Evolutionary conservation across 495 filamentous ascomycete species (phyloP), one percentile per base, ranked within the genome.

Genomic region (Emericellopsis terricola): DNA sequence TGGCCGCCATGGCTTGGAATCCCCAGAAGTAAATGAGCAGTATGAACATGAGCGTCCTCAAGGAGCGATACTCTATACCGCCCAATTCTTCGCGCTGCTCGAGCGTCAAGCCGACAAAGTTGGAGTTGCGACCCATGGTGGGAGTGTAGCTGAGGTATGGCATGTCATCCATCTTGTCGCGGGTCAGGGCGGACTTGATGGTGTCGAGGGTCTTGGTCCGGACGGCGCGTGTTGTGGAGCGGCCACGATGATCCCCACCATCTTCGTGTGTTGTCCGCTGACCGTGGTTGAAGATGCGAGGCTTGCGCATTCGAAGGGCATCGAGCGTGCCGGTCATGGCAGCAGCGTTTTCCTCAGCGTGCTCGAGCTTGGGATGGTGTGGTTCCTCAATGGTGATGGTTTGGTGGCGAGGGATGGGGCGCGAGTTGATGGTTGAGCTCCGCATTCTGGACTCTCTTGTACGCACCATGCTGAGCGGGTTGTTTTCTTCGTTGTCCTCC

Each of bases 91-190:
- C 80, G 36, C 82, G 67, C 49, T 93, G 84, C 33, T 77, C 76
- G 46, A 82, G 76, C 0, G 75, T 81, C 36, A 93, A 51, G 48
- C 81, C 78, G 10, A 87, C 58, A 44, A 93, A 94, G 18, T 76
- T 73, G 24, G 85, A 92, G 46, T 93, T 94, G 27, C 85, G 64
- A 10, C 80, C 83, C 20, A 91, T 59, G 0, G 85, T 94, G 4
- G 83, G 79, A 46, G 81, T 69, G 67, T 77, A 91, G 47, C 79
- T 89, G 13, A 94, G 64, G 51, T 93, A 94, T 1, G 86, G 84
- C 28, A 73, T 72, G 4, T 53, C 45, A 16, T 49, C 44, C n/a
- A 60, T 57, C 33, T 62, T 50, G 15, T 49, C 33, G 27, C 44
- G 36, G 20, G 61, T 47, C 34, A 60, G 40, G 26, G 40, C 50